phyloP scores from a whole-genome alignment of 768 basidiomycete species.

The Astraeus odoratus region DNA sequence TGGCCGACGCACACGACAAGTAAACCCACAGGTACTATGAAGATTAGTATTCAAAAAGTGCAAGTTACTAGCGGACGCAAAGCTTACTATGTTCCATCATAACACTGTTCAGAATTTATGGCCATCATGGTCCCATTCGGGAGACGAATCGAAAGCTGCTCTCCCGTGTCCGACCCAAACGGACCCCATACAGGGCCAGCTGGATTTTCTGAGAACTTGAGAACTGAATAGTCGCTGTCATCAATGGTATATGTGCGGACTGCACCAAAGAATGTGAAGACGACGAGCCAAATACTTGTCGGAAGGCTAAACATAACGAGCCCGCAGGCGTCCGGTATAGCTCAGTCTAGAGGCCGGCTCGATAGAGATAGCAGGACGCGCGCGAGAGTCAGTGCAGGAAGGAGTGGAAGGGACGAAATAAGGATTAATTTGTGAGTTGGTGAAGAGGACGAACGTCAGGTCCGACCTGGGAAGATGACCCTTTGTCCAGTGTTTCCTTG shows the following conservation, averaged over 20 bases:
- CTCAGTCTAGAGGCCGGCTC: neutral
- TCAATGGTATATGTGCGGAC: slow-evolving; percentile 20
- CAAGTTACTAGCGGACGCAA: neutral
- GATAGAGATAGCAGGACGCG: neutral
- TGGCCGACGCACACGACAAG: neutral
- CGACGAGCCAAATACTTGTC: neutral
- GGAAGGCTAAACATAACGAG: slow-evolving; percentile 7
- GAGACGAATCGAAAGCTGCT: slow-evolving; percentile 14
- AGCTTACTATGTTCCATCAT: slow-evolving; percentile 20
- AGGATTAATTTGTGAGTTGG: neutral
- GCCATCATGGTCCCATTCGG: slow-evolving; percentile 22
- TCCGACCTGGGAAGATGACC: neutral
- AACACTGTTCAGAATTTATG: slow-evolving; percentile 17
- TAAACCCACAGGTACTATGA: slow-evolving; percentile 22
- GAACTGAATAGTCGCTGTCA: slow-evolving; percentile 19
- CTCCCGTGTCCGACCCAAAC: slow-evolving; percentile 16
- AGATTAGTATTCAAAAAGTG: neutral
- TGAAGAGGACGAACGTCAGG: neutral
- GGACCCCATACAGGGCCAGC: slow-evolving; percentile 21
- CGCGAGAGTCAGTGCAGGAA: neutral
- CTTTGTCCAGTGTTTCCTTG: too few species aligned
- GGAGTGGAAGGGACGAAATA: neutral
- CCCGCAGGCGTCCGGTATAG: neutral
- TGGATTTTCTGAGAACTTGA: slow-evolving; percentile 22
- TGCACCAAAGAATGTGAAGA: slow-evolving; percentile 4